Conservation (phyloP, 345 rosid species). For the Citrus unshiu region DNA sequence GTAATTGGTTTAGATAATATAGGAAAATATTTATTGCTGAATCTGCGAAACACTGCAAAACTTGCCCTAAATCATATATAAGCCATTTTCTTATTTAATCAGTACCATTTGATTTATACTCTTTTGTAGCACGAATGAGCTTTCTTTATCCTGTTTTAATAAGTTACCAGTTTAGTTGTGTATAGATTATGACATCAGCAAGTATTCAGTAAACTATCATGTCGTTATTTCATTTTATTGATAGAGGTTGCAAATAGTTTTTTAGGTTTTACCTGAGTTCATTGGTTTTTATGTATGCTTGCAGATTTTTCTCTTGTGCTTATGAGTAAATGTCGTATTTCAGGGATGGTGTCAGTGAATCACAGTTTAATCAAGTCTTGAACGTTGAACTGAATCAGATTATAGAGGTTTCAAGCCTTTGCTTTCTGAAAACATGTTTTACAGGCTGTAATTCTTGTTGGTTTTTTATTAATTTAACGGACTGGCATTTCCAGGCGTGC, state of each 20-base stretch:
- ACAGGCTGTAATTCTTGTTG: neutral
- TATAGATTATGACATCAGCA: neutral
- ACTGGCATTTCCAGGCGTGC: constrained; percentile 59
- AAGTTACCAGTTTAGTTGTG: neutral
- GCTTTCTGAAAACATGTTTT: neutral
- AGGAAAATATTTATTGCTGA: neutral
- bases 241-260: neutral
- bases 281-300: neutral
- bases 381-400: constrained; percentile 82
- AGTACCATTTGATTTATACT: neutral
- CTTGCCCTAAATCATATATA: neutral
- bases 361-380: constrained; percentile 83
- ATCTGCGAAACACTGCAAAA: neutral
- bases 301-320: neutral
- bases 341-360: constrained; percentile 97
- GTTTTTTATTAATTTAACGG: neutral
- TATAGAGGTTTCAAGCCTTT: constrained; percentile 49
- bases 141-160: neutral
- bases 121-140: neutral
- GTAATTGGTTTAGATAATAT: neutral
- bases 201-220: neutral
- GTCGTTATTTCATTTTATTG: neutral
- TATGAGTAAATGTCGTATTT: constrained; percentile 4
- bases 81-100: neutral
- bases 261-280: neutral